Evolutionary conservation across 768 basidiomycete genomes (phyloP).

Genomic region (Dendrothele bispora): DNA sequence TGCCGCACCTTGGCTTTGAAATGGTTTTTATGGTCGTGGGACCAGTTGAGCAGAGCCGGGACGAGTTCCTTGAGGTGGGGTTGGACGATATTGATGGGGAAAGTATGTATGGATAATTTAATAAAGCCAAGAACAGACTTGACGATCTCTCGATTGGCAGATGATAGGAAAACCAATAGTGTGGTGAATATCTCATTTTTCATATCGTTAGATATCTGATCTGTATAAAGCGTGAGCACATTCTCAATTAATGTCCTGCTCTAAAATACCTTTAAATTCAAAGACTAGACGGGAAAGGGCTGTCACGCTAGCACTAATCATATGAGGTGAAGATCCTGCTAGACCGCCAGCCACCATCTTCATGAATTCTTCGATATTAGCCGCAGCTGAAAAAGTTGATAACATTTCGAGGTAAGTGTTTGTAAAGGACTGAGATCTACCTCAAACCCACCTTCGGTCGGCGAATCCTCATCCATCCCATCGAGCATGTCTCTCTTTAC

Average conservation of each 20-base stretch:
- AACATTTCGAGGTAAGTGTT: slow-evolving; percentile 11
- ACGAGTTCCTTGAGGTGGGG: slow-evolving; percentile 79
- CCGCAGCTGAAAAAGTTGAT: slow-evolving; percentile 44
- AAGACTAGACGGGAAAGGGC: slow-evolving; percentile 92
- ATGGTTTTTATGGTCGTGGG: slow-evolving; percentile 98
- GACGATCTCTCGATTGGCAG: slow-evolving; percentile 95
- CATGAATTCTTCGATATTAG: slow-evolving; percentile 87
- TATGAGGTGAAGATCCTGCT: slow-evolving; percentile 91
- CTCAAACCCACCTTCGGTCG: slow-evolving; percentile 42
- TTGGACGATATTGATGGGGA: slow-evolving; percentile 68
- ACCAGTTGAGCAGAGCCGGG: slow-evolving; percentile 85
- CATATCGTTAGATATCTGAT: slow-evolving; percentile 67
- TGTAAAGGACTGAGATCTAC: slow-evolving; percentile 10
- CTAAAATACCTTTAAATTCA: slow-evolving; percentile 83
- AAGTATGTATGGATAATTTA: slow-evolving; percentile 88
- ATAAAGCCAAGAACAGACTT: slow-evolving; percentile 94
- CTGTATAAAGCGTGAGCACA: slow-evolving; percentile 34
- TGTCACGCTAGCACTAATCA: slow-evolving; percentile 97
- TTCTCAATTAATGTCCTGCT: too few species aligned
- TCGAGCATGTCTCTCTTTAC: slow-evolving; percentile 77
- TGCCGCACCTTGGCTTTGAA: slow-evolving; percentile 97
- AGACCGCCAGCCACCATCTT: slow-evolving; percentile 97
- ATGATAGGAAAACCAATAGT: slow-evolving; percentile 86
- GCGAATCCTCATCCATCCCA: slow-evolving; percentile 77
- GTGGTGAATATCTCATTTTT: slow-evolving; percentile 85